These are phyloP conservation scores for Suillus sp. DNA, from an alignment of 768 basidiomycete genomes.

Conservation along the genomic window DNA sequence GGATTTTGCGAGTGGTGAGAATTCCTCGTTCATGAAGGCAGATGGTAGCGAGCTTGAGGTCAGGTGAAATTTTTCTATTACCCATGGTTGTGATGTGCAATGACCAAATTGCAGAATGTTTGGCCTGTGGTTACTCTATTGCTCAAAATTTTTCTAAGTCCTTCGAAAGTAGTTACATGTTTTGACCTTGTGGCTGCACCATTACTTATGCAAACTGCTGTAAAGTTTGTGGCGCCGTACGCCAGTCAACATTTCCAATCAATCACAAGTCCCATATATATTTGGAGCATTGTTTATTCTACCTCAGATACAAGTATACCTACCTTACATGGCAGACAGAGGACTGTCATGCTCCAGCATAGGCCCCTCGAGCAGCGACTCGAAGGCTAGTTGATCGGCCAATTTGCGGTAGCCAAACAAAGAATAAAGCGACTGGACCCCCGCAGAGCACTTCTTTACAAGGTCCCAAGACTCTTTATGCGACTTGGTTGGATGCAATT, in stretches of 20 bases:
- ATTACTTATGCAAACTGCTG: no score
- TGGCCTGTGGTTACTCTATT: no score
- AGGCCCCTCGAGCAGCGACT: not conserved
- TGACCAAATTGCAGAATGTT: no score
- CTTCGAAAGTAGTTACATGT: no score
- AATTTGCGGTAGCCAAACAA: not conserved
- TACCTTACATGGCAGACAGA: no score
- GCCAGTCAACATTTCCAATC: no score
- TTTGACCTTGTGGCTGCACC: no score
- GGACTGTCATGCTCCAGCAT: not conserved
- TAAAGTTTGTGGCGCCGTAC: no score
- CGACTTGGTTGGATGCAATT: not conserved
- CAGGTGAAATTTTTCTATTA: not conserved
- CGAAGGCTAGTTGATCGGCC: not conserved
- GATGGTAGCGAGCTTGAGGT: constrained; percentile 8
- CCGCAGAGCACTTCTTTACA: not conserved
- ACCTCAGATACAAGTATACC: not conserved
- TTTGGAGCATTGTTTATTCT: no score
- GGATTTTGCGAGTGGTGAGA: constrained; percentile 20
- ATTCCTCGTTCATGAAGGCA: not conserved
- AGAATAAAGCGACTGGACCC: not conserved
- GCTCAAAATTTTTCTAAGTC: no score
- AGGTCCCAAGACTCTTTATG: not conserved
- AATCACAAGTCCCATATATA: no score
- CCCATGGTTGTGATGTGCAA: no score